Evolutionary conservation across 2,329 filamentous ascomycete species (phyloP), one percentile per base, ranked within the genome.

Genomic region (Penicillium sp.): DNA sequence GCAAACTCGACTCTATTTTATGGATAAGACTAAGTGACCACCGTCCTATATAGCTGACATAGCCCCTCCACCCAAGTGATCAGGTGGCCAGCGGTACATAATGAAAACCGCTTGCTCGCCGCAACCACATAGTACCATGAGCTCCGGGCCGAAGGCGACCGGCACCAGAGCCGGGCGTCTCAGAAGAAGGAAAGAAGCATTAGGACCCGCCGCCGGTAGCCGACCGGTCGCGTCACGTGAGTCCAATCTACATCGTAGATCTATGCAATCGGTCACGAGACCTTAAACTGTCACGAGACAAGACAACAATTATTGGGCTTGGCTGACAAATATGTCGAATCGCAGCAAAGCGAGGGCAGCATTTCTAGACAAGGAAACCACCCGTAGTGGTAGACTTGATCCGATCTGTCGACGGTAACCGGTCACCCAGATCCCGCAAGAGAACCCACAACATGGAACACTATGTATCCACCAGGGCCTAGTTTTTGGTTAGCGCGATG

Each of bases 181-280:
- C 30, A n/a, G 19, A 54, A 43, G 26, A 19, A 43, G 25, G 38
- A 35, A 54, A 45, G 38, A 53, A 53, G 51, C 37, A 30, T 6
- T 25, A 38, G 38, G 52, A 54, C 52, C 52, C 52, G 28, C 52
- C 52, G 52, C 6, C 6, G 8, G 10, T 54, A 42, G 40, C 40
- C 52, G 52, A 54, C 40, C 26, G 26, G 8, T 19, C 45, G 11
- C 26, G 6, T 54, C 52, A 54, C 52, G 26, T 43, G 2, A 22
- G 19, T 22, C 19, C 19, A 22, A 22, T 22, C 19, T 22, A 22
- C 19, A 22, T 22, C 19, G 19, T 22, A 48, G 22, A 28, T 76
- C 79, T 8, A 75, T 78, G 10, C 30, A 33, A 33, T 33, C 1
- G 30, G 71, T 16, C 68, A 43, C n/a, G 19, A 43, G 40, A 43